Evolutionary conservation across 1,284 basidiomycete species (phyloP).

Genomic region (Melanopsichium pennsylvanicum): DNA sequence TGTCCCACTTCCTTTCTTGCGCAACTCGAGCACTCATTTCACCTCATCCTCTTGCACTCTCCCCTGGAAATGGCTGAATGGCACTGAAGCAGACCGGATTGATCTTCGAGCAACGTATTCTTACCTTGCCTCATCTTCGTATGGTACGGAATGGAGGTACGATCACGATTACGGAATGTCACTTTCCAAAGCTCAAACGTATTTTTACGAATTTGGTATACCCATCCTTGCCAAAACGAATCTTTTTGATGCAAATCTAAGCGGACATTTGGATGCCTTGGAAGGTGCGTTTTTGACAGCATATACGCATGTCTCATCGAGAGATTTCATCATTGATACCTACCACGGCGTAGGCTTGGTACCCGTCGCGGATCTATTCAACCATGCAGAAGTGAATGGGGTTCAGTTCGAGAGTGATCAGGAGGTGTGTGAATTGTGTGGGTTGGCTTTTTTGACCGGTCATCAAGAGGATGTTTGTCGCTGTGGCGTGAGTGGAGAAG

Average conservation of each 20-base stretch:
- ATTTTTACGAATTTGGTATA: constrained; percentile 22
- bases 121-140: not conserved
- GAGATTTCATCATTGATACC: constrained; percentile 59
- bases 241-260: constrained; percentile 7
- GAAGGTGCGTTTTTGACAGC: constrained; percentile 29
- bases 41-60: too few species aligned
- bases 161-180: constrained; percentile 39
- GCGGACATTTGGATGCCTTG: constrained; percentile 20
- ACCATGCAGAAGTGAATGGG: constrained; percentile 50
- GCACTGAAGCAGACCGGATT: constrained; percentile 38
- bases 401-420: constrained; percentile 61
- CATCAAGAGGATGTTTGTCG: constrained; percentile 19
- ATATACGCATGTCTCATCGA: constrained; percentile 51
- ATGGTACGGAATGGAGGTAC: constrained; percentile 3
- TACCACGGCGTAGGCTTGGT: constrained; percentile 55
- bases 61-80: constrained; percentile 17
- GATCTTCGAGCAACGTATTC: constrained; percentile 8
- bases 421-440: constrained; percentile 57
- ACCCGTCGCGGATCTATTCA: constrained; percentile 59
- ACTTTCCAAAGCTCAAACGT: constrained; percentile 24
- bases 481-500: not conserved
- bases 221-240: constrained; percentile 11
- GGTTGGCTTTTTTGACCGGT: constrained; percentile 28
- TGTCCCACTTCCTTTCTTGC: constrained; percentile 33
- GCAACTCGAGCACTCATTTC: not conserved